phyloP scores from a whole-genome alignment of 2,329 filamentous ascomycete genomes.

The Cladophialophora immunda region DNA sequence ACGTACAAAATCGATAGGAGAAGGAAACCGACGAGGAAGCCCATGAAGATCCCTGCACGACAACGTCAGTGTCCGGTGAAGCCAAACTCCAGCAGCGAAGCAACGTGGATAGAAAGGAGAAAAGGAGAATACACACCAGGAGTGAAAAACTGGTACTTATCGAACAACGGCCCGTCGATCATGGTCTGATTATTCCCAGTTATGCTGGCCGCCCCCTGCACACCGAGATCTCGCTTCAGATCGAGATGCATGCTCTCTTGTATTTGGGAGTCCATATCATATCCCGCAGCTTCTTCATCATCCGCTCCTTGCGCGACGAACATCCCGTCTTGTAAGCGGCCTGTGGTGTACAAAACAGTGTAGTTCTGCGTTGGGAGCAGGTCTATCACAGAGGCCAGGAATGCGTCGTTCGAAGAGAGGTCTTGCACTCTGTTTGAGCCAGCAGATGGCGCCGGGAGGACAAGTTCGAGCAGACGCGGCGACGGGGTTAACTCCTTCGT shows the following conservation, averaged over 20 bases:
- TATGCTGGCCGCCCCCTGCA: conserved; percentile 40
- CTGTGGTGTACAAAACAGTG: conserved; percentile 79
- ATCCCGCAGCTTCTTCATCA: conserved; percentile 52
- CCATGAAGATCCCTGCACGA: conserved; percentile 83
- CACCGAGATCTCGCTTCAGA: conserved; percentile 71
- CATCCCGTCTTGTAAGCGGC: conserved; percentile 55
- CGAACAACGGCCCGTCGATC: conserved; percentile 67
- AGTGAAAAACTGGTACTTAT: conserved; percentile 93
- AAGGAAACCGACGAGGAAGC: conserved; percentile 73
- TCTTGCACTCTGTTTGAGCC: conserved; percentile 25
- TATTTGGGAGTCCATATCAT: conserved; percentile 72
- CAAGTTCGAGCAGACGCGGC: conserved; percentile 52
- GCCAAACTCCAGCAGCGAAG: background rate
- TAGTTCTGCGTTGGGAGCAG: conserved; percentile 64
- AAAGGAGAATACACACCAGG: conserved; percentile 68
- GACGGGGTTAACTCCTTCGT: conserved; percentile 32
- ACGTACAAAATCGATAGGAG: conserved; percentile 80
- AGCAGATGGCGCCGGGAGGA: conserved; percentile 51
- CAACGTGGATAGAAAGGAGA: background rate
- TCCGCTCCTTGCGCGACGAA: conserved; percentile 41
- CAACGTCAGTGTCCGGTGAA: background rate
- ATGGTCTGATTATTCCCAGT: conserved; percentile 47
- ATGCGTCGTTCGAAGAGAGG: conserved; percentile 48
- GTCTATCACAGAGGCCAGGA: conserved; percentile 57
- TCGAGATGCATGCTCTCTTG: conserved; percentile 72